A percentile compares a stretch with the other conserved stretches of the same genome.
These are phyloP conservation scores for Candida khao-thaluensis DNA, from an alignment of 805 yeast species.

Conservation along the genomic window DNA sequence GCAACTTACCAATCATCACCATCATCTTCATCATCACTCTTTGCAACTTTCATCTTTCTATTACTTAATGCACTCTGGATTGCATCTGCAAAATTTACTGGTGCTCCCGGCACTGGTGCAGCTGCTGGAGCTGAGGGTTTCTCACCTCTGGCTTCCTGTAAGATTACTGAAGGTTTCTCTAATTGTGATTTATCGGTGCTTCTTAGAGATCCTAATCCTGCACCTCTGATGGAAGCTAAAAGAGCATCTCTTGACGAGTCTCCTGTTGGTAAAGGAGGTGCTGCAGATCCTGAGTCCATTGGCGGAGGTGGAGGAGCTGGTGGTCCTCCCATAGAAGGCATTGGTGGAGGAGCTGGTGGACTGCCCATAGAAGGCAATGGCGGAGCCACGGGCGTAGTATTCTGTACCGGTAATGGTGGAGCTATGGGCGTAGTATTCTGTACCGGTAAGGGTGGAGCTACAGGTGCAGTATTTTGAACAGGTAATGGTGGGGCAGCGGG, in stretches of 20 bases:
- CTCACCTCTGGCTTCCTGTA: conserved; percentile 73
- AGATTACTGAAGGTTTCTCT: conserved; percentile 71
- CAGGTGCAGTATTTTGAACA: conserved; percentile 29
- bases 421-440: conserved; percentile 19
- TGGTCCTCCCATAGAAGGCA: conserved; percentile 18
- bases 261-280: conserved; percentile 24
- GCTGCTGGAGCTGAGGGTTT: conserved; percentile 10
- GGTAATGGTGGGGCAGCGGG: conserved; percentile 24
- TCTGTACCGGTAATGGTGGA: conserved; percentile 11
- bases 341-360: conserved; percentile 24
- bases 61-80: conserved; percentile 80
- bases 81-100: conserved; percentile 79
- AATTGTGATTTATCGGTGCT: conserved; percentile 82
- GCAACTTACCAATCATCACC: conserved; percentile 39
- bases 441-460: conserved; percentile 11
- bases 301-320: conserved; percentile 32
- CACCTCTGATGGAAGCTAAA: conserved; percentile 79
- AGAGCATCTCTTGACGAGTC: conserved; percentile 76
- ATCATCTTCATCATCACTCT: conserved; percentile 82
- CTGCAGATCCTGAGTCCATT: conserved; percentile 33
- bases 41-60: conserved; percentile 78
- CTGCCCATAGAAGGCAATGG: conserved; percentile 22
- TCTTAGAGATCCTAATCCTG: conserved; percentile 67
- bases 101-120: conserved; percentile 48
- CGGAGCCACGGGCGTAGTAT: conserved; percentile 13